Evolutionary conservation across 2,329 filamentous ascomycete genomes (phyloP).

Genomic region (Aspergillus ruber): DNA sequence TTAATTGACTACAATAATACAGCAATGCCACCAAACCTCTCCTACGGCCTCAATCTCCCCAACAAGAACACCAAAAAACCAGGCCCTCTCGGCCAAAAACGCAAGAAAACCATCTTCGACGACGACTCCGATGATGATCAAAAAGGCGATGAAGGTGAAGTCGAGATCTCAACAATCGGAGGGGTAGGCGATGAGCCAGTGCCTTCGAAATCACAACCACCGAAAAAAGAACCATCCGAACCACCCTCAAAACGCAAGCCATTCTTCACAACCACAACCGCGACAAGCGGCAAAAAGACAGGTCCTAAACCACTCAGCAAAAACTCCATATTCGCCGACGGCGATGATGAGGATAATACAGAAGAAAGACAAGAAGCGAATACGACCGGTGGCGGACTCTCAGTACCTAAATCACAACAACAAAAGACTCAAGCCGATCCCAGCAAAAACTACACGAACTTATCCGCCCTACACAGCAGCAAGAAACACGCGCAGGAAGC

Average conservation of each 20-base stretch:
- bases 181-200: slow-evolving; percentile 28
- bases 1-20: neutral
- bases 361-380: slow-evolving; percentile 1
- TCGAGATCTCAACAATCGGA: slow-evolving; percentile 35
- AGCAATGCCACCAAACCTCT: slow-evolving; percentile 27
- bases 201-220: slow-evolving; percentile 10
- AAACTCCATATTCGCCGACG: slow-evolving; percentile 32
- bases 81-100: slow-evolving; percentile 36
- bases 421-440: neutral
- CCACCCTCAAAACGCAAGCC: slow-evolving; percentile 12
- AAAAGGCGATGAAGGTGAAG: slow-evolving; percentile 12
- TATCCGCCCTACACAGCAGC: slow-evolving; percentile 42
- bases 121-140: slow-evolving; percentile 31
- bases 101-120: slow-evolving; percentile 44
- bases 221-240: slow-evolving; percentile 8
- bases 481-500: slow-evolving; percentile 40
- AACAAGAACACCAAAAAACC: slow-evolving; percentile 30
- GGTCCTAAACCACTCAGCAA: slow-evolving; percentile 28
- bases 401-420: slow-evolving; percentile 11
- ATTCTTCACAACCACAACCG: slow-evolving; percentile 24
- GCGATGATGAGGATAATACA: slow-evolving; percentile 26
- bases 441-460: slow-evolving; percentile 35
- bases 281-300: slow-evolving; percentile 21
- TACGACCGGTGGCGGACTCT: slow-evolving; percentile 10
- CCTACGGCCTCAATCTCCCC: slow-evolving; percentile 38